These are phyloP conservation scores for Theileria parva DNA, from an alignment of 169 alveolate genomes.

Conservation along the genomic window DNA sequence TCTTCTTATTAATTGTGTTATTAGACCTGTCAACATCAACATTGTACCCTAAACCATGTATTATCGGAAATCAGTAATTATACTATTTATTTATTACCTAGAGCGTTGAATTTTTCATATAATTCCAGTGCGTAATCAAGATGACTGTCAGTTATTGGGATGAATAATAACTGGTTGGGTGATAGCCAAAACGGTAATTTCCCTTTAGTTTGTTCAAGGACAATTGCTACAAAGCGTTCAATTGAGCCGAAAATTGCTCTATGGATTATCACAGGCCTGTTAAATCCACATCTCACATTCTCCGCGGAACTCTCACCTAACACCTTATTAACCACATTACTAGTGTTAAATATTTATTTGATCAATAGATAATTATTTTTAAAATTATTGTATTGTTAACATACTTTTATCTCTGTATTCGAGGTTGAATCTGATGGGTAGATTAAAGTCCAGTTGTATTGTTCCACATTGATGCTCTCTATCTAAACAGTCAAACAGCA, in stretches of 20 bases:
- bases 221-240: slow-evolving; percentile 94
- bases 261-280: slow-evolving; percentile 98
- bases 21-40: slow-evolving; percentile 89
- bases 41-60: slow-evolving; percentile 82
- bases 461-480: slow-evolving; percentile 99
- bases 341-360: too few relatives aligned
- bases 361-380: background rate
- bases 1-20: slow-evolving; percentile 92
- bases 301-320: slow-evolving; percentile 15
- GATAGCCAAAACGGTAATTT: slow-evolving; percentile 99
- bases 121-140: slow-evolving; percentile 88
- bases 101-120: slow-evolving; percentile 41
- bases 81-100: slow-evolving; percentile 22
- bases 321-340: slow-evolving; percentile 2
- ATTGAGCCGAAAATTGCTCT: slow-evolving; percentile 98
- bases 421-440: slow-evolving; percentile 96
- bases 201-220: slow-evolving; percentile 97
- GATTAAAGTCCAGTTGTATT: slow-evolving; percentile 97
- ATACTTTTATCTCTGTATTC: slow-evolving; percentile 91
- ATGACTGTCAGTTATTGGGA: slow-evolving; percentile 90
- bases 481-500: slow-evolving; percentile 93
- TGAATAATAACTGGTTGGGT: slow-evolving; percentile 94
- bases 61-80: background rate
- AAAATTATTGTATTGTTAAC: slow-evolving; percentile 24
- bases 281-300: slow-evolving; percentile 82